Evolutionary conservation across 1,284 basidiomycete species (phyloP), one percentile per base, ranked within the genome.

Genomic region (Ganoderma meredithae): DNA sequence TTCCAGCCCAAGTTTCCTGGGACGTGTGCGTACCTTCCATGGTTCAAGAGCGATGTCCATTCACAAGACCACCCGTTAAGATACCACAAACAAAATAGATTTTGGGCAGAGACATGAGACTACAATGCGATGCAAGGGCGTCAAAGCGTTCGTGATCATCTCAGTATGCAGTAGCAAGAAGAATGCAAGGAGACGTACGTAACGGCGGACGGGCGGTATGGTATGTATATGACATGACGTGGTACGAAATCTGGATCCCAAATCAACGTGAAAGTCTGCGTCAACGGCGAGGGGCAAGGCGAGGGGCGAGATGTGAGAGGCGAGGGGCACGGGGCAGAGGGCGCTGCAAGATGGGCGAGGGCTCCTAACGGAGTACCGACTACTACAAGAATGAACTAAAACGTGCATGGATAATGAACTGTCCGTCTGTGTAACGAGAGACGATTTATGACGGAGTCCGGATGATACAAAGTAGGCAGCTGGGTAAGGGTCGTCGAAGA

Each of bases 391-490:
- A 39, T 40, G 56, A 59, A 59, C 36, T 62, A 62, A 47, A 62
- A 55, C 13, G 39, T 33, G 62, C 63, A 65, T 41, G 61, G 55
- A 64, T 66, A 68, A 67, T 69, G 41, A 70, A 71, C 58, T 68
- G 71, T 72, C 71, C 69, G 69, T 71, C 68, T 72, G 67, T 60
- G 69, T 59, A 33, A 55, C 27, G 40, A 65, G 68, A 69, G 63
- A 72, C 68, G 65, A 55, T 66, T 63, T 68, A 71, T 69, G 69
- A 67, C 69, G 60, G 17, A 41, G 71, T 72, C 71, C 71, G 68
- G 68, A 60, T 70, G 65, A 66, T 72, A 72, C 71, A 72, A 60
- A 60, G 60, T 60, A 58, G 53, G 62, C 62, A 70, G 62, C 59
- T 25, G 58, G 52, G 43, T 53, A 65, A 59, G 19, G 59, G 63